Evolutionary conservation across 805 yeast species (phyloP).

Genomic region (Suhomyces xylopsoci): DNA sequence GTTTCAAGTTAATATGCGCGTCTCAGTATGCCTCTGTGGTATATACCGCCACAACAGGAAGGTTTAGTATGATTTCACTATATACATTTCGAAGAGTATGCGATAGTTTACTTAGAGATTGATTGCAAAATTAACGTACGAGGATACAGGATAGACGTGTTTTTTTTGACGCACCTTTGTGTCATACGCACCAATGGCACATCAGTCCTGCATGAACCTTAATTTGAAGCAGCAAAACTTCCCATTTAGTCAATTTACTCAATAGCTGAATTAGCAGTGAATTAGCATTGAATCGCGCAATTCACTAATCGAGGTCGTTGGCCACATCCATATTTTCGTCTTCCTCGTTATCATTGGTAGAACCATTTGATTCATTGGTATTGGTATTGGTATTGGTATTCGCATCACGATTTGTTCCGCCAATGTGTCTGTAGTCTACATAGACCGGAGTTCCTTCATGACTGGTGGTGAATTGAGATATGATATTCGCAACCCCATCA

Average conservation of each 20-base stretch:
- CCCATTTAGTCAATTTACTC: not conserved
- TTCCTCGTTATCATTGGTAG: not conserved
- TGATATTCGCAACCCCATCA: slow-evolving; percentile 10
- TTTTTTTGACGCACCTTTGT: not conserved
- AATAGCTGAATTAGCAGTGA: not conserved
- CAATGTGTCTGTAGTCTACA: slow-evolving; percentile 5
- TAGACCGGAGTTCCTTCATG: slow-evolving; percentile 2
- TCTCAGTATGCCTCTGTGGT: not conserved
- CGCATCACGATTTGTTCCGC: not conserved
- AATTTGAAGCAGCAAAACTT: not conserved
- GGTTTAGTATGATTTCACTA: not conserved
- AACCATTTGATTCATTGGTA: not conserved
- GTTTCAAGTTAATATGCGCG: not conserved
- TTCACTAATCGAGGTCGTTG: slow-evolving; percentile 1
- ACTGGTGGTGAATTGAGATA: slow-evolving; percentile 9
- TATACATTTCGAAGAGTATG: not conserved
- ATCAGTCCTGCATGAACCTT: not conserved
- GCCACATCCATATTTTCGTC: slow-evolving; percentile 2
- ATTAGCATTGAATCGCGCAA: not conserved
- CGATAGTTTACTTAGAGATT: not conserved
- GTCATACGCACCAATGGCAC: not conserved
- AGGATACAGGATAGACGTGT: not conserved
- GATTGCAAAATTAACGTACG: not conserved
- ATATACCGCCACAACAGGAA: not conserved
- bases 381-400: not conserved